Conservation (phyloP, 1,139 yeast genomes). For the Kodamaea sp. region DNA sequence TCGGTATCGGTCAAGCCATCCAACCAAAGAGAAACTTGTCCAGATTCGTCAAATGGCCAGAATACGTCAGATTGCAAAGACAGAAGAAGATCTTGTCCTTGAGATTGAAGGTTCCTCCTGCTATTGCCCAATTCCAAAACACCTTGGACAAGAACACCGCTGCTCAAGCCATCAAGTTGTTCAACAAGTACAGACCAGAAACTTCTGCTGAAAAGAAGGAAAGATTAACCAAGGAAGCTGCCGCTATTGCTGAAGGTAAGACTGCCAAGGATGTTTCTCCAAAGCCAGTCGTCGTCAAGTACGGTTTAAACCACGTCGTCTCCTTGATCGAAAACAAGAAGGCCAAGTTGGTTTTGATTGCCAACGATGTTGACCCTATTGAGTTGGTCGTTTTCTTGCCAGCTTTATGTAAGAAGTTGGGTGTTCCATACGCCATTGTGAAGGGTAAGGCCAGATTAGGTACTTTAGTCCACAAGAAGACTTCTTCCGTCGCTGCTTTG, state of each 20-base stretch:
- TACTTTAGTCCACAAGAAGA: constrained; percentile 95
- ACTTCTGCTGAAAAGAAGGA: constrained; percentile 96
- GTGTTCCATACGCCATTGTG: constrained; percentile 97
- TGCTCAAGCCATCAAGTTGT: constrained; percentile 91
- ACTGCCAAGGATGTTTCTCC: constrained; percentile 92
- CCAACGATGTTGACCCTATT: constrained; percentile 98
- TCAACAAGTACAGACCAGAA: constrained; percentile 99
- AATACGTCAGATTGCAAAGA: constrained; percentile 94
- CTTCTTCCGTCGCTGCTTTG: constrained; percentile 94
- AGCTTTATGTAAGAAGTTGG: constrained; percentile 98
- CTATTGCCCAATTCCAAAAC: constrained; percentile 93
- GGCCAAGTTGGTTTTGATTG: constrained; percentile 94
- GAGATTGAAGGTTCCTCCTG: constrained; percentile 98
- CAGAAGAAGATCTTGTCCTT: constrained; percentile 93
- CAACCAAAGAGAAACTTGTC: constrained; percentile 96
- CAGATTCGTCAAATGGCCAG: constrained; percentile 98
- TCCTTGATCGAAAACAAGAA: constrained; percentile 96
- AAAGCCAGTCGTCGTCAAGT: constrained; percentile 94
- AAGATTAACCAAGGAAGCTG: constrained; percentile 98
- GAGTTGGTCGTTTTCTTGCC: constrained; percentile 96
- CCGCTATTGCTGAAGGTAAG: constrained; percentile 97
- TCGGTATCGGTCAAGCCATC: constrained; percentile 92
- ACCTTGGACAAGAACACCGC: constrained; percentile 98
- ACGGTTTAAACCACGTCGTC: constrained; percentile 98
- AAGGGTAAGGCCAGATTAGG: constrained; percentile 99